A percentile compares a stretch with the other conserved stretches of the same genome.
These are phyloP conservation scores for Crataegus laevigata DNA, from an alignment of 306 rosid genomes.

Conservation along the genomic window DNA sequence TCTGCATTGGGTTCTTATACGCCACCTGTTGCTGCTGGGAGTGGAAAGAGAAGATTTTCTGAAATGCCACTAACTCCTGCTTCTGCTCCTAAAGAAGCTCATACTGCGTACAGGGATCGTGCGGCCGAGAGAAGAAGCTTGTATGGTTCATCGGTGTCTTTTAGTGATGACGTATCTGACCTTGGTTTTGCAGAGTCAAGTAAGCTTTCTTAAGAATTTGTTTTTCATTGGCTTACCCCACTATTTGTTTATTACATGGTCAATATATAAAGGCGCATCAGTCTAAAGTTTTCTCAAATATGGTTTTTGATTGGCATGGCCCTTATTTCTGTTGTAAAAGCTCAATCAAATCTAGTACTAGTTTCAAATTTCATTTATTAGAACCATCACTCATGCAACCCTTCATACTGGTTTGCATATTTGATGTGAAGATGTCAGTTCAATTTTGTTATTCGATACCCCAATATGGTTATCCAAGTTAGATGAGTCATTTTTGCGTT, in stretches of 20 bases:
- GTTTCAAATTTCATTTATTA: not conserved
- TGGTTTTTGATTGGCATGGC: not conserved
- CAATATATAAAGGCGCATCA: not conserved
- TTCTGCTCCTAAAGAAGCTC: conserved; percentile 62
- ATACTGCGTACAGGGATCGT: conserved; percentile 81
- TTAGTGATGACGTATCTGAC: conserved; percentile 56
- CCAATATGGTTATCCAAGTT: conserved; percentile 15
- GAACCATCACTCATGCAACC: not conserved
- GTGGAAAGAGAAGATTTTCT: conserved; percentile 83
- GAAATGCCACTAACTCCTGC: conserved; percentile 68
- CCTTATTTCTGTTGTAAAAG: not conserved
- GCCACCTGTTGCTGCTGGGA: conserved; percentile 49
- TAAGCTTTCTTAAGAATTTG: conserved; percentile 42
- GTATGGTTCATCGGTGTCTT: conserved; percentile 72
- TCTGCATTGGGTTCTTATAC: conserved; percentile 77
- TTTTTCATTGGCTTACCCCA: conserved; percentile 8
- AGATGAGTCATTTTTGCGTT: conserved; percentile 11
- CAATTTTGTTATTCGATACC: not conserved
- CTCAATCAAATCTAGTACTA: not conserved
- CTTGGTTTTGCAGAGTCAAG: conserved; percentile 65
- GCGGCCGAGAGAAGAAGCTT: conserved; percentile 95
- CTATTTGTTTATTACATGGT: not conserved
- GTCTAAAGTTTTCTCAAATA: not conserved
- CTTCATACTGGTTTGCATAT: not conserved
- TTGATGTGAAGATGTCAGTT: not conserved